These are phyloP conservation scores for Turnera subulata DNA, from an alignment of 345 rosid genomes.

Conservation along the genomic window DNA sequence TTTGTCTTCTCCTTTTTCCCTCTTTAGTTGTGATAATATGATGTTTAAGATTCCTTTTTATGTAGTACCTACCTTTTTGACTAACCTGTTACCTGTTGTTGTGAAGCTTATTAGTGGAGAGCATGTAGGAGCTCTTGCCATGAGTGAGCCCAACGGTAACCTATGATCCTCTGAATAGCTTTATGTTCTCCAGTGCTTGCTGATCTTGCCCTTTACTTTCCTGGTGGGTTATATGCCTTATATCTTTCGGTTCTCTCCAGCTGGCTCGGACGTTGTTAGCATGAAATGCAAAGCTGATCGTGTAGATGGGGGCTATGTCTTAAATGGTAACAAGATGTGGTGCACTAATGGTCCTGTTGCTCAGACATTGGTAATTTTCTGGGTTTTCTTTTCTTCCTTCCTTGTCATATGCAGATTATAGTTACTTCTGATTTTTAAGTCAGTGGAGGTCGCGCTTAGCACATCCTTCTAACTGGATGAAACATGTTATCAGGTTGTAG, in stretches of 20 bases:
- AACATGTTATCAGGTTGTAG: background rate
- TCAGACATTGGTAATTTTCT: conserved; percentile 69
- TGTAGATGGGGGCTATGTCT: conserved; percentile 73
- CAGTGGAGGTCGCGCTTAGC: too few species aligned
- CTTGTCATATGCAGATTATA: background rate
- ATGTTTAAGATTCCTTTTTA: background rate
- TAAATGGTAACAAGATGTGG: conserved; percentile 97
- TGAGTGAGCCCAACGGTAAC: conserved; percentile 97
- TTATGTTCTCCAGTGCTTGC: background rate
- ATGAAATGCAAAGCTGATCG: conserved; percentile 95
- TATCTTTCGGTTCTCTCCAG: conserved; percentile 32
- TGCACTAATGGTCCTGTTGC: conserved; percentile 97
- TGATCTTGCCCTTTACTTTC: background rate
- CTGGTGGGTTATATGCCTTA: conserved; percentile 1
- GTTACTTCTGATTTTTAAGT: too few species aligned
- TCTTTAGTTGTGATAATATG: conserved; percentile 6
- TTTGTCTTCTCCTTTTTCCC: background rate
- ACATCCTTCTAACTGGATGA: too few species aligned
- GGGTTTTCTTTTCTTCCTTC: background rate
- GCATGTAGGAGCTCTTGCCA: conserved; percentile 94
- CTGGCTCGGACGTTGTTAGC: conserved; percentile 95
- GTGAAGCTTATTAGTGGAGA: conserved; percentile 94
- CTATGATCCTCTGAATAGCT: conserved; percentile 8
- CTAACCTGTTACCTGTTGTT: conserved; percentile 22
- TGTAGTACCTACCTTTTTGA: background rate